Evolutionary conservation across 2,329 filamentous ascomycete genomes (phyloP).

Genomic region (Lecanosticta acicola): DNA sequence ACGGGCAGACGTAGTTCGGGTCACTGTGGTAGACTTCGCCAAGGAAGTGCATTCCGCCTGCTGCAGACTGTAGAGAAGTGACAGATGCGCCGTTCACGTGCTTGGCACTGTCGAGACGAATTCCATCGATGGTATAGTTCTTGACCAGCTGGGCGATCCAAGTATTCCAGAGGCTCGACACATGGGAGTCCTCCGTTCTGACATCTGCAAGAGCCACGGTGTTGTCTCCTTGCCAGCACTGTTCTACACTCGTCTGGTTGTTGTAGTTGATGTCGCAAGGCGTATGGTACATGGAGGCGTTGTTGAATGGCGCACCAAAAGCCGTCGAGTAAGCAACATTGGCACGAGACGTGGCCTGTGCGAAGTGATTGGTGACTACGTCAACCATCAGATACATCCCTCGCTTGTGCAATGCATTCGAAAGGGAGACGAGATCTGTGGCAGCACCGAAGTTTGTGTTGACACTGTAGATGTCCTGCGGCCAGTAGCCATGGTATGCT

Average conservation of each 20-base stretch:
- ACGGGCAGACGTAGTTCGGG: constrained; percentile 33
- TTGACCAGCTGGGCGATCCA: constrained; percentile 56
- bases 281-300: constrained; percentile 43
- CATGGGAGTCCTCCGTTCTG: constrained; percentile 47
- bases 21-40: constrained; percentile 42
- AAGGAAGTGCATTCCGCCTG: constrained; percentile 33
- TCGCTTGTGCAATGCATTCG: constrained; percentile 39
- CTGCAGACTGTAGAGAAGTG: constrained; percentile 31
- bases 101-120: constrained; percentile 46
- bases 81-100: constrained; percentile 40
- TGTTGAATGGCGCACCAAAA: constrained; percentile 38
- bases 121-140: constrained; percentile 54
- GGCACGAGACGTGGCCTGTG: constrained; percentile 26
- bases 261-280: constrained; percentile 53
- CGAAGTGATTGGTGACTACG: constrained; percentile 43
- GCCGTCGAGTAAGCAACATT: constrained; percentile 32
- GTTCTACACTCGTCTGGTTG: constrained; percentile 34
- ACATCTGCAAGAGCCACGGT: constrained; percentile 56
- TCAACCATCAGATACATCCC: constrained; percentile 47
- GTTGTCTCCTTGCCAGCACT: constrained; percentile 50
- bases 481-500: constrained; percentile 40
- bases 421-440: constrained; percentile 41
- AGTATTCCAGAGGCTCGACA: constrained; percentile 47
- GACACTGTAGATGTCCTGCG: constrained; percentile 40
- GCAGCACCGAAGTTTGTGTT: constrained; percentile 44